Conservation (phyloP, 495 filamentous ascomycete species). For the Tuber brumale region DNA sequence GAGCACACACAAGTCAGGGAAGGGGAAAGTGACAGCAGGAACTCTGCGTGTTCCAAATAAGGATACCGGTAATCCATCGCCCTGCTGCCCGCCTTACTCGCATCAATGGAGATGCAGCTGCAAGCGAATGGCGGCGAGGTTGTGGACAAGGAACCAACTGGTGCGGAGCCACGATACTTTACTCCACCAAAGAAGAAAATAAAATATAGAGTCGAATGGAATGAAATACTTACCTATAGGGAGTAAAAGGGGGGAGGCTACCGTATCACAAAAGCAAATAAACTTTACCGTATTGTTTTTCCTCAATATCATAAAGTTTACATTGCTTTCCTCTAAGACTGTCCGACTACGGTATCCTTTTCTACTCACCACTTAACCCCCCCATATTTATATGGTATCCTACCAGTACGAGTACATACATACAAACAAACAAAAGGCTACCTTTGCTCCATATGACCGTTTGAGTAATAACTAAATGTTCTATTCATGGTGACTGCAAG, state of each 20-base stretch:
- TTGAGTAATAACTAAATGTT: not conserved
- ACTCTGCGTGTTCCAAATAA: slow-evolving; percentile 20
- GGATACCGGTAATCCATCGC: slow-evolving; percentile 17
- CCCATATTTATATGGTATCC: not conserved
- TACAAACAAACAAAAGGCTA: not conserved
- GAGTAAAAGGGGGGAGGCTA: not conserved
- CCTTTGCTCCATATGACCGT: not conserved
- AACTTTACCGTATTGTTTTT: slow-evolving; percentile 31
- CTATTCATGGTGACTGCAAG: not conserved
- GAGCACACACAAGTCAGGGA: slow-evolving; percentile 1
- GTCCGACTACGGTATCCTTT: too few relatives aligned
- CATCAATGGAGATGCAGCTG: slow-evolving; percentile 19
- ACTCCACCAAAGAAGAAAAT: slow-evolving; percentile 9
- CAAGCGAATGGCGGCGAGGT: slow-evolving; percentile 15
- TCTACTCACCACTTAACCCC: not conserved
- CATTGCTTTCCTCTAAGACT: not conserved
- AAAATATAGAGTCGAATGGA: not conserved
- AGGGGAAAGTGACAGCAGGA: slow-evolving; percentile 27
- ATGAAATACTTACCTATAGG: not conserved
- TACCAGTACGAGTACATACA: not conserved
- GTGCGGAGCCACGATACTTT: slow-evolving; percentile 21
- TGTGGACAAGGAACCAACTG: slow-evolving; percentile 21
- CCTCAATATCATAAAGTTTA: slow-evolving; percentile 6
- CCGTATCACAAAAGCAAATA: slow-evolving; percentile 15
- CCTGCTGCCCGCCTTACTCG: slow-evolving; percentile 21